Evolutionary conservation across 169 alveolate species (phyloP), one percentile per base, ranked within the genome.

Genomic region (Plasmodium malariae): DNA sequence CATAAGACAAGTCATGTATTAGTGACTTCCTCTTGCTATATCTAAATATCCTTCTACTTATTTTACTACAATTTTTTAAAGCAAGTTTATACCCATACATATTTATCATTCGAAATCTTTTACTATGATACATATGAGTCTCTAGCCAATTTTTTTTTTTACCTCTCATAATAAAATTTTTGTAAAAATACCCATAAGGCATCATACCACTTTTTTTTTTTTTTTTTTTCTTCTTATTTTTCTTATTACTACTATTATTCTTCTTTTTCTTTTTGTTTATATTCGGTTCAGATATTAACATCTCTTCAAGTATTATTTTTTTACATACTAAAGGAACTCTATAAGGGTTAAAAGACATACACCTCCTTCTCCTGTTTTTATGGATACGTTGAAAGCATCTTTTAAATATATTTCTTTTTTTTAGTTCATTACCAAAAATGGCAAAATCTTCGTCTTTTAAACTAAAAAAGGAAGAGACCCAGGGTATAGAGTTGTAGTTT

Each of bases 261-360:
- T 54, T 69, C 40, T 70, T 88, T 57, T 74, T 93, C 37, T 57
- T 67, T 34, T 83, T 83, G 34, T 76, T 92, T 37, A 95, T 93
- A 57, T 92, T 94, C 7, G 97, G 95, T 45, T 88, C 91, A 51
- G 93, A 87, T 80, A 87, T 92, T 57, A 93, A 68, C 93, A 93
- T 95, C 93, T 95, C 97, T 14, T 78, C 85, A 51, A 74, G 91
- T 51, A 91, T 62, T 45, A 69, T 92, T 36, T 86, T 73, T 62
- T 98, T 69, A 43, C 96, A 94, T 43, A 96, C 68, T 28, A 93
- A 60, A 4, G 99, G 99, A 3, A 98, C 97, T 54, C 99, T 76
- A 74, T 96, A 96, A 24, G 98, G 96, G 73, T 97, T 98, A 93
- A 96, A 98, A 12, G 99, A 97, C 99, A 97, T 98, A 43, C 98